Evolutionary conservation across 768 basidiomycete genomes (phyloP), one percentile per base, ranked within the genome.

Genomic region (Suillus weaverae): DNA sequence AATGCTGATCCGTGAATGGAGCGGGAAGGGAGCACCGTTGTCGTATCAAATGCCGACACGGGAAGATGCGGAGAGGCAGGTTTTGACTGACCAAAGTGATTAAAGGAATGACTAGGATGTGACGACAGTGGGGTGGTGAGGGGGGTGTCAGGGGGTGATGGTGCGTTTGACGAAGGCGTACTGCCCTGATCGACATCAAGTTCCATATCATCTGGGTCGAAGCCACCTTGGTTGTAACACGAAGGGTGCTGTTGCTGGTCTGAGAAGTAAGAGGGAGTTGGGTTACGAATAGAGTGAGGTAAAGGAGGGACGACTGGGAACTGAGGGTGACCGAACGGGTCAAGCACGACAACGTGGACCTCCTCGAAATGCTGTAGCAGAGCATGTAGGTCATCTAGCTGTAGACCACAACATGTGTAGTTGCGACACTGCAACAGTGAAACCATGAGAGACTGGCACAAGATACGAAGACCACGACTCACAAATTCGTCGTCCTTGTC

Each of bases 351-450:
- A 73, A 96, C 91, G 74, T 97, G 95, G 55, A 88, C 88, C 65
- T 94, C 90, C 72, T 97, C 95, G 69, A 96, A 95, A 73, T 97
- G 95, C 76, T 96, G 93, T 3, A 97, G 84, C 10, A 97, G 87
- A 4, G 92, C 90, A 65, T 92, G 90, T 0, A 92, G 83, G 71
- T 92, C 90, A 38, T 84, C 81, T 16, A 94, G 84, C 67, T 89
- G 84, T 60, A 91, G 79, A 11, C 94, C 94, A 72, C 95, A 97
- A 77, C 95, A 97, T 2, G 88, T 88, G 79, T 95, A 97, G 74
- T 97, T 89, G 68, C 90, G 88, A 76, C 92, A 94, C 87, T 90
- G 62, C 0, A 48, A 67, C 59, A 53, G 30, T 10, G 57, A 20
- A 11, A 61, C 22, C 1, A 32, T 51, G 30, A 30, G 56, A 11